phyloP scores from a whole-genome alignment of 805 yeast species.

The Metschnikowia bowlesiae region DNA sequence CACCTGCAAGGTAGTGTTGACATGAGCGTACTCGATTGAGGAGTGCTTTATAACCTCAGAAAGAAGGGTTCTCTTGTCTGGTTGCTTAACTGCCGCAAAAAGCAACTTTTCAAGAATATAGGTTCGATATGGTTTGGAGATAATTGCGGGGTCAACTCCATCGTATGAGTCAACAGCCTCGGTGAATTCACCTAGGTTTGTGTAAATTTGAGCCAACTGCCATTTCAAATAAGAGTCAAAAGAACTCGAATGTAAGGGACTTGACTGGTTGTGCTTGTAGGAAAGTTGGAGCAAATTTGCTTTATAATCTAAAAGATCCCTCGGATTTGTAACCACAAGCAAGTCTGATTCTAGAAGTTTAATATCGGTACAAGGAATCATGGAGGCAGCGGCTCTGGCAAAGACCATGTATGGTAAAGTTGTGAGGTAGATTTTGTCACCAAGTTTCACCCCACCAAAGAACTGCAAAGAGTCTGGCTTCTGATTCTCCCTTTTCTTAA shows the following conservation, averaged over 20 bases:
- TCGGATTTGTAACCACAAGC: neutral
- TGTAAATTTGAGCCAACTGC: slow-evolving; percentile 50
- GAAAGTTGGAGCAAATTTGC: slow-evolving; percentile 4
- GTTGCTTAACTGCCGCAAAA: neutral
- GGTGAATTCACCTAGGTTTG: slow-evolving; percentile 7
- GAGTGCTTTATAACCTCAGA: neutral
- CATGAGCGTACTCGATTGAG: neutral
- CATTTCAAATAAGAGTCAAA: slow-evolving; percentile 28
- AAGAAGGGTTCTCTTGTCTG: neutral
- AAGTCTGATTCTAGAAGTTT: slow-evolving; percentile 3
- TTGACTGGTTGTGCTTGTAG: neutral
- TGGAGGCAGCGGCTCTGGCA: slow-evolving; percentile 26
- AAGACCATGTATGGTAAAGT: slow-evolving; percentile 29
- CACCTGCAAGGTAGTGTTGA: no score
- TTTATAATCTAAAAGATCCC: slow-evolving; percentile 8
- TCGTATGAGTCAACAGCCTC: neutral
- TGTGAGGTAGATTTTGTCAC: slow-evolving; percentile 22
- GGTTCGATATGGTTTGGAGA: neutral
- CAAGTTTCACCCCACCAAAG: slow-evolving; percentile 33
- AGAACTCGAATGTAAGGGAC: neutral
- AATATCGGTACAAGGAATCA: slow-evolving; percentile 18
- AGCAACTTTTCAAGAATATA: neutral
- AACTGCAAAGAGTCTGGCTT: slow-evolving; percentile 14
- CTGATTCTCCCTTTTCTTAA: slow-evolving; percentile 11
- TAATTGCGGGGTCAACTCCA: neutral